phyloP scores from a whole-genome alignment of 768 basidiomycete genomes.

The Auricularia sp. region DNA sequence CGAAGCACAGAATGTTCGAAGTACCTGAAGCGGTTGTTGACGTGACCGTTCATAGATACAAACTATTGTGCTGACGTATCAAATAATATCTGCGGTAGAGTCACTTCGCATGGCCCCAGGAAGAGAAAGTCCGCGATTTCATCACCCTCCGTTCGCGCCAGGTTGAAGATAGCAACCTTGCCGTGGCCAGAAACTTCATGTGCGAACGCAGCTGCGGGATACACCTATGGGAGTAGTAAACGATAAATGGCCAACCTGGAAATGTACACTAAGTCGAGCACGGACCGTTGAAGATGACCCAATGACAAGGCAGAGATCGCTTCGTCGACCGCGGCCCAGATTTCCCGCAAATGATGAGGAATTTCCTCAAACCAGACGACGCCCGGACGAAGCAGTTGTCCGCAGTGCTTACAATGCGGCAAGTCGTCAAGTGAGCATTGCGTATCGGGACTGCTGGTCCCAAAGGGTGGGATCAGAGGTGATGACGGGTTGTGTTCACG shows the following conservation, averaged over 20 bases:
- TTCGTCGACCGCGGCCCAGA: constrained; percentile 1
- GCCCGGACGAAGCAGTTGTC: constrained; percentile 8
- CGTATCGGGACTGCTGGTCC: no score
- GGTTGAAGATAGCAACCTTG: constrained; percentile 14
- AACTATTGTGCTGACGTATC: no score
- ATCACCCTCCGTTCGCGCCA: constrained; percentile 7
- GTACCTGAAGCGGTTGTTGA: no score
- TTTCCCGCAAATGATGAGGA: constrained; percentile 9
- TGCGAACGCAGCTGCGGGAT: constrained; percentile 3
- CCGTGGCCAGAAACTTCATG: constrained; percentile 5
- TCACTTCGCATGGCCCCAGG: constrained; percentile 11
- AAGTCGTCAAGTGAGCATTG: no score
- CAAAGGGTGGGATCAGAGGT: neutral
- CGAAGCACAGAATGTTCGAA: no score
- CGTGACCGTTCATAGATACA: no score
- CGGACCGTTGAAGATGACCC: constrained; percentile 8
- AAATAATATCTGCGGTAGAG: constrained; percentile 1
- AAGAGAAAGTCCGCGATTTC: constrained; percentile 13
- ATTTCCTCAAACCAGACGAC: constrained; percentile 15
- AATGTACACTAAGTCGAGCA: no score
- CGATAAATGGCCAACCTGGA: no score
- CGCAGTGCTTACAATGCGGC: neutral
- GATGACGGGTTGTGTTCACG: no score
- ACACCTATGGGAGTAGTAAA: neutral
- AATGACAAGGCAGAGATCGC: constrained; percentile 11